phyloP scores from a whole-genome alignment of 2,329 filamentous ascomycete species.

The Ophiosphaerella herpotricha region DNA sequence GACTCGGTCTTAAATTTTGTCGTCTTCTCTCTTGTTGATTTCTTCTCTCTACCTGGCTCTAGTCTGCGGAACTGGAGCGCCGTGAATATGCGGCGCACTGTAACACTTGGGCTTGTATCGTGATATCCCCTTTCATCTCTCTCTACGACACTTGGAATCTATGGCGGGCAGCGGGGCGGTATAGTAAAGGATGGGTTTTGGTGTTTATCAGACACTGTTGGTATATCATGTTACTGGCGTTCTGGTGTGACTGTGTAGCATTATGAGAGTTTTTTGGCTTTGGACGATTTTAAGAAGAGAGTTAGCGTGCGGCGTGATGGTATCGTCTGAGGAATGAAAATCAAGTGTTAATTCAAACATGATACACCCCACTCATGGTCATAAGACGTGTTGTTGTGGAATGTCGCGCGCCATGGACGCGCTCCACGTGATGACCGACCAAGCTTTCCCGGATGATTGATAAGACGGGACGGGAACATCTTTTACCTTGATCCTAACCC shows the following conservation, averaged over 20 bases:
- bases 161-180: slow-evolving; percentile 8
- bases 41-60: slow-evolving; percentile 27
- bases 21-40: slow-evolving; percentile 30
- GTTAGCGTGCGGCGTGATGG: slow-evolving; percentile 25
- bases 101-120: slow-evolving; percentile 20
- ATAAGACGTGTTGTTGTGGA: slow-evolving; percentile 18
- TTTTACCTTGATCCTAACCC: too few species aligned
- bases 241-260: slow-evolving; percentile 16
- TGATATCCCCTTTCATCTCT: slow-evolving; percentile 41
- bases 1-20: slow-evolving; percentile 10
- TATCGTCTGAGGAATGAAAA: slow-evolving; percentile 24
- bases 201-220: slow-evolving; percentile 22
- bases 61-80: slow-evolving; percentile 10
- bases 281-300: slow-evolving; percentile 6
- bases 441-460: background rate
- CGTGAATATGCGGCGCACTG: background rate
- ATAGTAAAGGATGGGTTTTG: slow-evolving; percentile 15
- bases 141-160: slow-evolving; percentile 19
- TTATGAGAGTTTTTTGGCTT: slow-evolving; percentile 5
- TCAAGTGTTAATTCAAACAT: slow-evolving; percentile 20
- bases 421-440: slow-evolving; percentile 8
- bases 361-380: slow-evolving; percentile 2
- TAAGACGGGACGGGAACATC: background rate
- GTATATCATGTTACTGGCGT: slow-evolving; percentile 33
- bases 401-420: slow-evolving; percentile 8